phyloP scores from a whole-genome alignment of 306 rosid genomes.

The Fagus crenata region DNA sequence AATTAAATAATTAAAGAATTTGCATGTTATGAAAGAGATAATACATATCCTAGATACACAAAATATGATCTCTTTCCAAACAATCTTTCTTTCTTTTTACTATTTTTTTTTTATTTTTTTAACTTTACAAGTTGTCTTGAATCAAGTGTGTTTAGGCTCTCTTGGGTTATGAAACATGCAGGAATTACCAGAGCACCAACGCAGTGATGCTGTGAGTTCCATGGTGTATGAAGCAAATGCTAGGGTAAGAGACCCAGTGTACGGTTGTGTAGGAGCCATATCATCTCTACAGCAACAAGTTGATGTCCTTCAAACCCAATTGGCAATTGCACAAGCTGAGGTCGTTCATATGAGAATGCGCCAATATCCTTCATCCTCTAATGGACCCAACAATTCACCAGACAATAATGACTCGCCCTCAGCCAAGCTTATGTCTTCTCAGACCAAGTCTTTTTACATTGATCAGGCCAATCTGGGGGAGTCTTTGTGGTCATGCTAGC shows the following conservation, averaged over 20 bases:
- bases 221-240: constrained; percentile 98
- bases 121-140: not conserved
- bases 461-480: constrained; percentile 62
- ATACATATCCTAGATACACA: too few relatives aligned
- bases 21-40: too few relatives aligned
- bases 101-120: too few relatives aligned
- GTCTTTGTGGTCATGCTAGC: constrained; percentile 77
- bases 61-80: too few relatives aligned
- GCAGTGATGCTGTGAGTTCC: constrained; percentile 95
- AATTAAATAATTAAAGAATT: too few relatives aligned
- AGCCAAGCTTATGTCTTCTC: constrained; percentile 32
- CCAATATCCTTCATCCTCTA: constrained; percentile 35
- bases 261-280: constrained; percentile 94
- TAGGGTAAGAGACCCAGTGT: constrained; percentile 89
- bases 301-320: constrained; percentile 70
- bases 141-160: not conserved
- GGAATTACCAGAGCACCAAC: constrained; percentile 81
- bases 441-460: constrained; percentile 65
- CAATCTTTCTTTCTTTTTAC: too few relatives aligned
- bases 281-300: constrained; percentile 87
- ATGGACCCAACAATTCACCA: constrained; percentile 21
- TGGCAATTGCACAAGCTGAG: constrained; percentile 79
- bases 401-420: constrained; percentile 22
- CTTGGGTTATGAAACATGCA: constrained; percentile 21
- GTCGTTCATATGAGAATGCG: constrained; percentile 69